Base-by-base conservation (phyloP, 1,284 basidiomycete species). In the Tylopilus orsonianus region DNA sequence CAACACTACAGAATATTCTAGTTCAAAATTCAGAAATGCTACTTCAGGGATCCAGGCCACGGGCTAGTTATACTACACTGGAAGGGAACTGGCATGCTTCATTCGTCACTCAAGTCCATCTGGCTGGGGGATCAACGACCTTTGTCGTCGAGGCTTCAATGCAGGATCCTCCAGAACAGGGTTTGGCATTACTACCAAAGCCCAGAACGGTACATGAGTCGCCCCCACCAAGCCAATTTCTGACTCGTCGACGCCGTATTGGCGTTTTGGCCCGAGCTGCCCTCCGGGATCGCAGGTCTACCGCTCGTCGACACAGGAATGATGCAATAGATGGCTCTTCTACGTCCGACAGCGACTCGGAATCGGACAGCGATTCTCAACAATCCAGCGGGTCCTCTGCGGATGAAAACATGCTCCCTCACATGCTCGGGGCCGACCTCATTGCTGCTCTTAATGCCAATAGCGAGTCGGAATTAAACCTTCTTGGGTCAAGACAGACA, bases 371-470 rank as follows among this genome's bases (percentile, higher is more conserved):
- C 24, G 49, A 48, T 32, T 61, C 63, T 18, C 54, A 50, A 23
- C 35, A 27, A 24, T 64, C 63, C n/a, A 52, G 50, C 18, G 52
- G 39, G 18, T 61, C 63, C 29, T 61, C 57, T 6, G 44, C 34
- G 5, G 52, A 62, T 26, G 57, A 53, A 46, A 41, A 19, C 24
- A 51, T 62, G 42, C 49, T 64, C 10, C 60, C 60, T 38, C 57
- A 50, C 20, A 64, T 64, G 10, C 60, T 61, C 2, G 60, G 63
- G 19, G 35, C 61, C 14, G 63, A 62, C 34, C 64, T 61, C 30
- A 58, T 61, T 9, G 60, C 64, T 8, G 60, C 60, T 5, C 56
- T 61, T 23, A 56, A 61, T 37, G 57, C 63, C 26, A 64, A 66
- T 16, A 64, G 59, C 47, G 64, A 64, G 33, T 56, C 60, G 1